These are phyloP conservation scores for Thelephora ganbajun DNA, from an alignment of 768 basidiomycete genomes.

Conservation along the genomic window DNA sequence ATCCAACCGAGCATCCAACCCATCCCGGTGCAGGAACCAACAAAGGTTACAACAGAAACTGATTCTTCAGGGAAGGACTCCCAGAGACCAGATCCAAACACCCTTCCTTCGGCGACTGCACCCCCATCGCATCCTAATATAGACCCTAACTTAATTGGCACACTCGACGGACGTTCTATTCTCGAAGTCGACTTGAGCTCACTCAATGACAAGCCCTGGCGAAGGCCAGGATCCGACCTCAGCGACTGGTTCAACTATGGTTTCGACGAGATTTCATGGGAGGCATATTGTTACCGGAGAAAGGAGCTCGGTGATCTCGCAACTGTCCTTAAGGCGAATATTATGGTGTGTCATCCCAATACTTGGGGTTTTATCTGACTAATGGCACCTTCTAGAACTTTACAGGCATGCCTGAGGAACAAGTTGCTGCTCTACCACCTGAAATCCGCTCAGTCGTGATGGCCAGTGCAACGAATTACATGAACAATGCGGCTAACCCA, in stretches of 20 bases:
- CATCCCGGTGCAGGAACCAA: conserved; percentile 11
- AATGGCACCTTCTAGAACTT: conserved; percentile 40
- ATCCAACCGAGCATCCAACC: conserved; percentile 5
- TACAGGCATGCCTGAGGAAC: conserved; percentile 71
- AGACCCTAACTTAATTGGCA: conserved; percentile 52
- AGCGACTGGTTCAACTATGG: conserved; percentile 99
- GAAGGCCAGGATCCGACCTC: conserved; percentile 81
- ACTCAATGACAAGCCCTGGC: conserved; percentile 79
- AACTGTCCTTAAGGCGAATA: conserved; percentile 67
- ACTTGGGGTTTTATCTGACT: not conserved
- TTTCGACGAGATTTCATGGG: conserved; percentile 95
- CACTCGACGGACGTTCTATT: conserved; percentile 63
- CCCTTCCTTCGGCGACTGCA: conserved; percentile 51
- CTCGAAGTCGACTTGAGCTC: conserved; percentile 72
- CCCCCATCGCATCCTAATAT: conserved; percentile 73
- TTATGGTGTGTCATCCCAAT: conserved; percentile 43
- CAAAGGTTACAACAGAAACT: conserved; percentile 2
- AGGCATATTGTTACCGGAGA: conserved; percentile 78
- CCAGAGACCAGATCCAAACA: conserved; percentile 43
- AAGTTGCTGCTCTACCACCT: conserved; percentile 60
- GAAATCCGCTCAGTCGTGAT: conserved; percentile 82
- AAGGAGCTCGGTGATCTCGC: conserved; percentile 72
- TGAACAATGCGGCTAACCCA: conserved; percentile 43
- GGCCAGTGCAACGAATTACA: conserved; percentile 67
- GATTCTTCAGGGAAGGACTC: conserved; percentile 6